Percentiles rank a stretch among this genome's conserved stretches.
Conservation (phyloP, 2,329 filamentous ascomycete genomes). For the Neofusicoccum laricinum region DNA sequence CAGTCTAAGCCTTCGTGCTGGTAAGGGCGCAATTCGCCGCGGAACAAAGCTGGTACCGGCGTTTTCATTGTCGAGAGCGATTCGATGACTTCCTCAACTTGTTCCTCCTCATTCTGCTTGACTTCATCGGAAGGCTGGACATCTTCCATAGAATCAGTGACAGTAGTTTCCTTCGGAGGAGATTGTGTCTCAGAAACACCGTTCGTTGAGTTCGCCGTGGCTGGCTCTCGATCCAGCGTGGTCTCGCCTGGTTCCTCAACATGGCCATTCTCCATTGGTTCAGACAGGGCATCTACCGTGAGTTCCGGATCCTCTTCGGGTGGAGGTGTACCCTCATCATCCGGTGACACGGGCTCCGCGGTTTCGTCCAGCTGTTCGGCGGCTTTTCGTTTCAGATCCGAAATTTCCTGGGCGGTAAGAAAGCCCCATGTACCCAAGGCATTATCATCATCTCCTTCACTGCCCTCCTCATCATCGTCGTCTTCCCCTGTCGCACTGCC, state of each 20-base stretch:
- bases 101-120: conserved; percentile 12
- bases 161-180: background rate
- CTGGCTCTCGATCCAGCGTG: background rate
- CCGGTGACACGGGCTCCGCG: conserved; percentile 33
- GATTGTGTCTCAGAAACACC: background rate
- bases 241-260: background rate
- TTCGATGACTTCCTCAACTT: conserved; percentile 26
- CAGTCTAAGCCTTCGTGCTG: conserved; percentile 97
- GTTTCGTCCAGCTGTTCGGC: conserved; percentile 18
- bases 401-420: conserved; percentile 11
- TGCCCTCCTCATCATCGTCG: conserved; percentile 41
- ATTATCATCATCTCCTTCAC: conserved; percentile 34
- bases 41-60: conserved; percentile 61
- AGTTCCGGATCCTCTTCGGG: conserved; percentile 1
- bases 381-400: conserved; percentile 13
- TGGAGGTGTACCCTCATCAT: conserved; percentile 17
- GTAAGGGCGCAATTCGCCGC: conserved; percentile 89
- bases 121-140: background rate
- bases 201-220: background rate
- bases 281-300: background rate
- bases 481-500: conserved; percentile 18
- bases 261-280: background rate
- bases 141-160: background rate
- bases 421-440: conserved; percentile 13
- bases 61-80: conserved; percentile 50